Percentiles rank a stretch among this genome's conserved stretches.
These are phyloP conservation scores for Penicillium sp. DNA, from an alignment of 2,329 filamentous ascomycete genomes.

Conservation along the genomic window DNA sequence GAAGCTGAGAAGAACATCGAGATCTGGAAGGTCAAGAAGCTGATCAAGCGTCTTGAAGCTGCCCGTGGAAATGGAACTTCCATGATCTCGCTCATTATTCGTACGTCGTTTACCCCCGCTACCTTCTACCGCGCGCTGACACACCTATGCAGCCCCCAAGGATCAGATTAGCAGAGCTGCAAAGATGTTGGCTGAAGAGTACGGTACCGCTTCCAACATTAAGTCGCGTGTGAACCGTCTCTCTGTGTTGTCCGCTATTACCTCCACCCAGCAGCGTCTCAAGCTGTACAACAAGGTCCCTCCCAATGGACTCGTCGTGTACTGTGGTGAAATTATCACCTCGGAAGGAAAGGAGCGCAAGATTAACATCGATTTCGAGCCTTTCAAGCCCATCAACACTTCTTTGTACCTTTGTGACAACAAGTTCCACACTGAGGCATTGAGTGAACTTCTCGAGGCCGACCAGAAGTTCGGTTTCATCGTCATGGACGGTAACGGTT, in stretches of 20 bases:
- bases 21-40: slow-evolving; percentile 95
- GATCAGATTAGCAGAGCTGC: slow-evolving; percentile 94
- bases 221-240: slow-evolving; percentile 99
- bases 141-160: slow-evolving; percentile 72
- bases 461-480: slow-evolving; percentile 99
- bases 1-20: slow-evolving; percentile 98
- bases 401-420: slow-evolving; percentile 99
- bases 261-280: slow-evolving; percentile 96
- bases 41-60: slow-evolving; percentile 97
- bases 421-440: slow-evolving; percentile 98
- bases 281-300: slow-evolving; percentile 99
- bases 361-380: slow-evolving; percentile 99
- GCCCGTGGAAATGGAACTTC: slow-evolving; percentile 97
- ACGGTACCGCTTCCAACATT: slow-evolving; percentile 98
- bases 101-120: slow-evolving; percentile 55
- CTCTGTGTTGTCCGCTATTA: slow-evolving; percentile 96
- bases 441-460: slow-evolving; percentile 95
- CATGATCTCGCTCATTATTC: slow-evolving; percentile 99
- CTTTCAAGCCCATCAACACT: slow-evolving; percentile 99
- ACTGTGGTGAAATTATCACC: slow-evolving; percentile 99
- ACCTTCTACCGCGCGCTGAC: slow-evolving; percentile 20
- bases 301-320: slow-evolving; percentile 94
- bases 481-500: slow-evolving; percentile 99
- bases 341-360: slow-evolving; percentile 98
- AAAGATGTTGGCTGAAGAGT: slow-evolving; percentile 99